Conservation (phyloP, 176 grass and related monocot genomes). For the Juncus inflexus region DNA sequence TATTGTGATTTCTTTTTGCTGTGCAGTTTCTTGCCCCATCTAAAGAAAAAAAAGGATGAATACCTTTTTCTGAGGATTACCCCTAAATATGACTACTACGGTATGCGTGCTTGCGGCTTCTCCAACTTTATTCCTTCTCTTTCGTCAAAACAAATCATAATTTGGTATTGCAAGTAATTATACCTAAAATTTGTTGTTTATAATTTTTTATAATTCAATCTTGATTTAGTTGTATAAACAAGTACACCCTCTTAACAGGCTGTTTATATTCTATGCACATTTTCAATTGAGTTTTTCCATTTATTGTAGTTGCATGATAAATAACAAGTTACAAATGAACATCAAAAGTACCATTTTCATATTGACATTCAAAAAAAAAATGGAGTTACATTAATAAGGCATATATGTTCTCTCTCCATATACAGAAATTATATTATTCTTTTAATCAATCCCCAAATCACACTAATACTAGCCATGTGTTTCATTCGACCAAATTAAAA, state of each 20-base stretch:
- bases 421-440: no score
- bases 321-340: neutral
- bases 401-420: no score
- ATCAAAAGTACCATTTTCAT: no score
- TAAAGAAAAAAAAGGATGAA: no score
- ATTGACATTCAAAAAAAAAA: no score
- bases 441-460: no score
- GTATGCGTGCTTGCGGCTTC: slow-evolving; percentile 53
- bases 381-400: no score
- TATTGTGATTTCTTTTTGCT: neutral
- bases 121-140: slow-evolving; percentile 62
- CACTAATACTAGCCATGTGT: no score
- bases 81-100: slow-evolving; percentile 49
- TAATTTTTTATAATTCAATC: neutral
- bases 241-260: neutral
- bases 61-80: no score
- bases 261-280: no score
- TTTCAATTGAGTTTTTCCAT: no score
- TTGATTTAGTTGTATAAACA: slow-evolving; percentile 3
- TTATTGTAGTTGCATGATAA: neutral
- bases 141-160: slow-evolving; percentile 29
- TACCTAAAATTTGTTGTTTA: neutral
- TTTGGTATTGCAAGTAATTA: neutral
- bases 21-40: slow-evolving; percentile 28
- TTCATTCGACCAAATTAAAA: no score